These are phyloP conservation scores for Yamadazyma triangularis DNA, from an alignment of 1,139 yeast species.

Conservation along the genomic window DNA sequence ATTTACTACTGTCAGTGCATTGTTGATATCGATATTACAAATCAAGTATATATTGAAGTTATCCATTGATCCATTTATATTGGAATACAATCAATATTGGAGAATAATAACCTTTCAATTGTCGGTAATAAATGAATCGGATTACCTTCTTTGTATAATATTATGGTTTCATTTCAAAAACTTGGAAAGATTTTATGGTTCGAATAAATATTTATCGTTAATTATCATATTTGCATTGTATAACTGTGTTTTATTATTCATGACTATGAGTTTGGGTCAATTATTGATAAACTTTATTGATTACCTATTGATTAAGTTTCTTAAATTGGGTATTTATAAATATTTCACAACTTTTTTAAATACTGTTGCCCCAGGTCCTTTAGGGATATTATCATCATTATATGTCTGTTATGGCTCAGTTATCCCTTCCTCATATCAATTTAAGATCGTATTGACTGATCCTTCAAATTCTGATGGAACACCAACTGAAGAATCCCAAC, in stretches of 20 bases:
- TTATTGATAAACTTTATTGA: constrained; percentile 26
- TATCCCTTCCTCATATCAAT: constrained; percentile 60
- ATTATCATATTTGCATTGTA: constrained; percentile 28
- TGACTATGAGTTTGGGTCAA: constrained; percentile 37
- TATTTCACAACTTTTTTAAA: constrained; percentile 31
- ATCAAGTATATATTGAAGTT: constrained; percentile 51
- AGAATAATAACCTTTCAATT: constrained; percentile 53
- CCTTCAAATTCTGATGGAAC: constrained; percentile 11
- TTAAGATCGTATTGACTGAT: constrained; percentile 40
- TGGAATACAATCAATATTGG: constrained; percentile 66
- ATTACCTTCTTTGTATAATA: constrained; percentile 48
- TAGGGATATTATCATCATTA: constrained; percentile 56
- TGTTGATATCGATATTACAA: constrained; percentile 52
- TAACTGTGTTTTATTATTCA: constrained; percentile 29
- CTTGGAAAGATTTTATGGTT: constrained; percentile 63
- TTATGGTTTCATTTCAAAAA: constrained; percentile 57
- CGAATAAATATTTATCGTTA: constrained; percentile 49
- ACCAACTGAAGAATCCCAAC: constrained; percentile 4
- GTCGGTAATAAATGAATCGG: constrained; percentile 62
- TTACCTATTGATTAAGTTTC: constrained; percentile 16
- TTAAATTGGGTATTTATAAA: constrained; percentile 9
- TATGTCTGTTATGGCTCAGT: constrained; percentile 51
- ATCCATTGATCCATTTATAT: constrained; percentile 55
- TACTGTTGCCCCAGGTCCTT: constrained; percentile 53
- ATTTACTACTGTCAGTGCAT: constrained; percentile 40